Conservation (phyloP, 352 stramenopile species). For the Albugo laibachii region DNA sequence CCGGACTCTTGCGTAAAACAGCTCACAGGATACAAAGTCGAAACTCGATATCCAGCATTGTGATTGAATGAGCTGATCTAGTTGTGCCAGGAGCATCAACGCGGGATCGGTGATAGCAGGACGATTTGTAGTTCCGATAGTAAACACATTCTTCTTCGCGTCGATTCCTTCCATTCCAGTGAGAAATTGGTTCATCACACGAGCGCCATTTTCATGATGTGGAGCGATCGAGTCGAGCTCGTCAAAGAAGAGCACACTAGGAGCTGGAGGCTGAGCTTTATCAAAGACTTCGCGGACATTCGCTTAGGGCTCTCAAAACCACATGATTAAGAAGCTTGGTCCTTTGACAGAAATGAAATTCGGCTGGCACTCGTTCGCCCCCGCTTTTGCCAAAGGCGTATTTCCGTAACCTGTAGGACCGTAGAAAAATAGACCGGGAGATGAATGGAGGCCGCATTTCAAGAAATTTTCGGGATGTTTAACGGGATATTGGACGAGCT, state of each 20-base stretch:
- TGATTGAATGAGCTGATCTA: slow-evolving; percentile 93
- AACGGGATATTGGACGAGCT: slow-evolving; percentile 99
- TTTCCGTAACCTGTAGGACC: slow-evolving; percentile 98
- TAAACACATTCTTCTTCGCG: slow-evolving; percentile 98
- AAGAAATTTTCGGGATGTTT: slow-evolving; percentile 99
- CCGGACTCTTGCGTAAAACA: slow-evolving; percentile 92
- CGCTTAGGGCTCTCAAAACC: slow-evolving; percentile 97
- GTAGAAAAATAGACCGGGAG: slow-evolving; percentile 98
- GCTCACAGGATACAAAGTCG: slow-evolving; percentile 91
- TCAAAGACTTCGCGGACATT: slow-evolving; percentile 99
- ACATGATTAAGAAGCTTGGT: slow-evolving; percentile 98
- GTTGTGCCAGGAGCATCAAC: slow-evolving; percentile 88
- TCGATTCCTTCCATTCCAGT: slow-evolving; percentile 99
- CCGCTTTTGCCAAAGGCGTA: slow-evolving; percentile 98
- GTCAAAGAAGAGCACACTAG: slow-evolving; percentile 99
- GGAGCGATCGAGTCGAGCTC: slow-evolving; percentile 99
- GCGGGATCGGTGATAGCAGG: slow-evolving; percentile 96
- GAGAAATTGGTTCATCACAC: slow-evolving; percentile 99
- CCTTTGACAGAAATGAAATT: slow-evolving; percentile 99
- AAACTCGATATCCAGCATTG: slow-evolving; percentile 93
- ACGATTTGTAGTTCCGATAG: slow-evolving; percentile 90
- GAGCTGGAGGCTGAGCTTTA: slow-evolving; percentile 92
- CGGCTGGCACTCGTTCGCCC: slow-evolving; percentile 98
- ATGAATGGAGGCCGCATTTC: slow-evolving; percentile 89
- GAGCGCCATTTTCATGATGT: slow-evolving; percentile 91